These are phyloP conservation scores for Apiosordaria backusii DNA, from an alignment of 495 filamentous ascomycete genomes.

Conservation along the genomic window DNA sequence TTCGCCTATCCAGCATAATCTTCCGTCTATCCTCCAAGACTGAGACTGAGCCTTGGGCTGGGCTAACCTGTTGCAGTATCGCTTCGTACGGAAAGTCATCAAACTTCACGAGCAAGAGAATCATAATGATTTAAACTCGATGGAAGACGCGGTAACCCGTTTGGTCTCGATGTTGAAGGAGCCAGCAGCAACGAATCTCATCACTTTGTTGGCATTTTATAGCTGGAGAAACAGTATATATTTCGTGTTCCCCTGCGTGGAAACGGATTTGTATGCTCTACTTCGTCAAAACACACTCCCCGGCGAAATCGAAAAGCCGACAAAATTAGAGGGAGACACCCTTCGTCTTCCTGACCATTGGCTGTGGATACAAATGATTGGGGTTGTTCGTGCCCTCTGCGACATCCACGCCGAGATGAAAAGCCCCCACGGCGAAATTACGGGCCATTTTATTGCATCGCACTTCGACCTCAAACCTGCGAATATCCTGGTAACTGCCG, in stretches of 20 bases:
- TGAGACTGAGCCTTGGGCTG: not conserved
- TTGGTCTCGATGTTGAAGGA: not conserved
- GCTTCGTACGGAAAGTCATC: not conserved
- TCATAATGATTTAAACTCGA: not conserved
- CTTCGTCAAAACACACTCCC: not conserved
- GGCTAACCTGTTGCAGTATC: not conserved
- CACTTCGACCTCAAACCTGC: not conserved
- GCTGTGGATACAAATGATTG: conserved; percentile 5
- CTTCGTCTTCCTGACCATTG: not conserved
- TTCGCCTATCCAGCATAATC: not conserved
- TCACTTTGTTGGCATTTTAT: not conserved
- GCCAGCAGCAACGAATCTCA: not conserved
- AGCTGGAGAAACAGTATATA: not conserved
- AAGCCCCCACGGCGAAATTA: not conserved
- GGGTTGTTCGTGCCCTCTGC: not conserved
- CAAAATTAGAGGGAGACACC: not conserved
- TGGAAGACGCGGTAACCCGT: not conserved
- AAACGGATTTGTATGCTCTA: not conserved
- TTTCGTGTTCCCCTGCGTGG: not conserved
- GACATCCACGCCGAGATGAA: not conserved
- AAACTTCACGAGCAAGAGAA: not conserved
- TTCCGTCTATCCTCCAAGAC: not conserved
- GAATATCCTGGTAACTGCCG: not conserved
- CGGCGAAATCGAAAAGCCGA: not conserved
- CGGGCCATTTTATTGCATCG: not conserved